Evolutionary conservation across 108 stramenopile species (phyloP), one percentile per base, ranked within the genome.

Genomic region (Skeletonema menzelii): DNA sequence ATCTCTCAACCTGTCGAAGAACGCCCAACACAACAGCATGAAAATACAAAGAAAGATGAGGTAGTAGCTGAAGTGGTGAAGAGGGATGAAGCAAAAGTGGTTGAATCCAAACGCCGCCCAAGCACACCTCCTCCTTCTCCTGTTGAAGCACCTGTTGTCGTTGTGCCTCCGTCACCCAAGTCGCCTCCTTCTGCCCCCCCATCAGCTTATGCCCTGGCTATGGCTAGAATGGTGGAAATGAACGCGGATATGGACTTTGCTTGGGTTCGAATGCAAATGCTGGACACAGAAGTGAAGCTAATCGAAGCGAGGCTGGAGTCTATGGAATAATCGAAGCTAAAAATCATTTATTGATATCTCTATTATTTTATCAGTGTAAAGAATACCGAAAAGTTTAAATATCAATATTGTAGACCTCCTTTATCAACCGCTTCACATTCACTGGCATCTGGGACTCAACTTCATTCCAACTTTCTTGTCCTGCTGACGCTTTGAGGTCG

Each of bases 391-490:
- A 12, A 32, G 8, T 53, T 69, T 56, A 80, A 76, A 80, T 34
- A 49, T 63, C 34, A 76, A 80, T 34, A 49, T 63, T 55, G 73
- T 83, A 83, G 17, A 70, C 67, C 63, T 92, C 88, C 35, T 82
- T 69, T 65, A 95, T 79, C 65, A 95, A 73, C 10, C 79, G 70
- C 65, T 85, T 76, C 11, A 92, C 86, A 72, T 91, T 95, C 15
- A 68, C 77, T 8, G 93, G 91, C 56, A 92, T 69, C n/a, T 82
- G 75, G 20, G 66, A 69, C 63, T 87, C 78, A 0, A 89, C 84
- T 34, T 59, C 14, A 22, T 67, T 73, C 93, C 93, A 95, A 6
- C 63, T 55, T 13, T 77, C 76, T 55, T 82, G 79, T 63, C 87
- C 91, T 10, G 85, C 74, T 6, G 85, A 88, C 27, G 76, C 56